These are phyloP conservation scores for Ilex paraguariensis DNA, from an alignment of 305 asterid genomes.

Conservation along the genomic window DNA sequence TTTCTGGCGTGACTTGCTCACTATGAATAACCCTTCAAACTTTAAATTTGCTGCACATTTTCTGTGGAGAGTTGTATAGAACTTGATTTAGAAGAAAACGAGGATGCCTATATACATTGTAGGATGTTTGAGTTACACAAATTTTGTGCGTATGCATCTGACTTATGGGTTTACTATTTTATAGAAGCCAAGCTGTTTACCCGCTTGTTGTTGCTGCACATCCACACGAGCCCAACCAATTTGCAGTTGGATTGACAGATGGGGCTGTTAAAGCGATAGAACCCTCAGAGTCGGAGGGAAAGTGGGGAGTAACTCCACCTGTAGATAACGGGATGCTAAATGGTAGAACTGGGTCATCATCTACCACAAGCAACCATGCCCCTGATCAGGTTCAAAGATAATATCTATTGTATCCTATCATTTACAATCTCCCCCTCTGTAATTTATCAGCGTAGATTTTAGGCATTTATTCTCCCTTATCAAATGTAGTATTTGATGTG, in stretches of 20 bases:
- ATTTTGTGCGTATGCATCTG: neutral
- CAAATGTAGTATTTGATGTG: conserved; percentile 31
- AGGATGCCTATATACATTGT: no score
- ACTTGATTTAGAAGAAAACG: no score
- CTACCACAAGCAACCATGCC: conserved; percentile 64
- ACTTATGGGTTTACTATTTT: conserved; percentile 6
- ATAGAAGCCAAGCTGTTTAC: conserved; percentile 65
- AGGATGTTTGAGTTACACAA: no score
- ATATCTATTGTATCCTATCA: conserved; percentile 11
- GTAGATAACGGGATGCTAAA: conserved; percentile 65
- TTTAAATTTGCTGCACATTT: no score
- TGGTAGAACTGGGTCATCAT: conserved; percentile 66
- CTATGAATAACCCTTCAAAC: conserved; percentile 30
- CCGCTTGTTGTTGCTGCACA: conserved; percentile 85
- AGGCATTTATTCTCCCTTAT: conserved; percentile 31
- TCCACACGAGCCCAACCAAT: conserved; percentile 84
- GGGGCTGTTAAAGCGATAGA: conserved; percentile 92
- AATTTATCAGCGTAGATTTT: conserved; percentile 46
- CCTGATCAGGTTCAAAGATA: conserved; percentile 79
- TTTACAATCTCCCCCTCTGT: conserved; percentile 29
- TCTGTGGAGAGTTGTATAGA: no score
- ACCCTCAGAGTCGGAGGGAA: conserved; percentile 75
- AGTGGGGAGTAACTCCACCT: conserved; percentile 87
- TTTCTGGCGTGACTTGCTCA: no score
- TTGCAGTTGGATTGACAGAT: conserved; percentile 83